Conservation (phyloP, 2,329 filamentous ascomycete species). For the Sarocladiaceae sp. region DNA sequence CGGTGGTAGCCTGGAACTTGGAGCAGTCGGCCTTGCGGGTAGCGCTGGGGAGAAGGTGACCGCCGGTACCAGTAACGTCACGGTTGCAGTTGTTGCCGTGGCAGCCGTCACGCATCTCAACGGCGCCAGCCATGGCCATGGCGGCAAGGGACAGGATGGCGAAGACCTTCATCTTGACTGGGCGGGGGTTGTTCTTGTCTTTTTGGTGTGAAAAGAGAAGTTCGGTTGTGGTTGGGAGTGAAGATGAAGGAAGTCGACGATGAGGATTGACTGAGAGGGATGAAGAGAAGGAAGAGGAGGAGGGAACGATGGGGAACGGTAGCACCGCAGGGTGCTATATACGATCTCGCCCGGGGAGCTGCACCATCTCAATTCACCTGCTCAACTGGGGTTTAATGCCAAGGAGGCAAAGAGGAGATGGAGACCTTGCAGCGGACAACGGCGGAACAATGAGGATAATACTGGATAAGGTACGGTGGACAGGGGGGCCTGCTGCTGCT, state of each 20-base stretch:
- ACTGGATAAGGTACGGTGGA: conserved; percentile 8
- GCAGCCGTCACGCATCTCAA: conserved; percentile 28
- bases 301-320: background rate
- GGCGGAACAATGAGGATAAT: conserved; percentile 7
- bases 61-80: conserved; percentile 36
- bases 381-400: conserved; percentile 4
- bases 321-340: conserved; percentile 9
- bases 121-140: conserved; percentile 27
- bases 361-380: conserved; percentile 8
- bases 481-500: too few species aligned
- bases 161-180: conserved; percentile 34
- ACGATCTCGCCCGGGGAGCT: conserved; percentile 7
- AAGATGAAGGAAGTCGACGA: conserved; percentile 7
- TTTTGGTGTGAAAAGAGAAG: conserved; percentile 6
- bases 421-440: conserved; percentile 2
- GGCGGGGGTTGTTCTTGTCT: conserved; percentile 1
- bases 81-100: conserved; percentile 41
- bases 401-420: conserved; percentile 8
- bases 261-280: conserved; percentile 8
- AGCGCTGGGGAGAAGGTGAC: conserved; percentile 26
- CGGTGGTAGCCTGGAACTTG: conserved; percentile 32
- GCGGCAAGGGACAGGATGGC: conserved; percentile 30
- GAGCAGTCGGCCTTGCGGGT: conserved; percentile 33
- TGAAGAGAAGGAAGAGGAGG: conserved; percentile 9
- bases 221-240: conserved; percentile 8